Conservation (phyloP, 1,139 yeast species). For the Hemisphaericaspora xylanilytica region DNA sequence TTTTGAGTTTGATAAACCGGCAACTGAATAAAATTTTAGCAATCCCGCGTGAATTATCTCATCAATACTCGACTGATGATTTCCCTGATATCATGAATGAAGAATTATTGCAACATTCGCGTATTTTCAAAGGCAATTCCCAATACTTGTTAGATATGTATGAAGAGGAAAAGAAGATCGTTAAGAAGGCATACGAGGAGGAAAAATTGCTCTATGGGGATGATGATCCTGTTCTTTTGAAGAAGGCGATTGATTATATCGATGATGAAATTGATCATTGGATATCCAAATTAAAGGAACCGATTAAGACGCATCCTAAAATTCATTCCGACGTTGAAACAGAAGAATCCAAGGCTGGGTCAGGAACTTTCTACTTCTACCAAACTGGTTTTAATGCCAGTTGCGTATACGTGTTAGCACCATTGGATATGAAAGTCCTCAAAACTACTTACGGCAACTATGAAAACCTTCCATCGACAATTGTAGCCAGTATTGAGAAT, state of each 20-base stretch:
- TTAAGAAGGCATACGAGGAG: slow-evolving; percentile 47
- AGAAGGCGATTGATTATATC: slow-evolving; percentile 57
- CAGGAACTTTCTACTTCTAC: slow-evolving; percentile 36
- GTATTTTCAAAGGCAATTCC: slow-evolving; percentile 65
- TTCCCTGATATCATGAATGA: slow-evolving; percentile 26
- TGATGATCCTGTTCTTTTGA: slow-evolving; percentile 58
- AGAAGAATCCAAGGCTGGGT: neutral
- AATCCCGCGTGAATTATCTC: slow-evolving; percentile 49
- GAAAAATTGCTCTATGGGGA: slow-evolving; percentile 55
- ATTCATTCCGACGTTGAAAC: too few species aligned
- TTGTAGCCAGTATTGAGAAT: slow-evolving; percentile 66
- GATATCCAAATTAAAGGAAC: slow-evolving; percentile 21
- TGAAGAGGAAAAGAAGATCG: slow-evolving; percentile 52
- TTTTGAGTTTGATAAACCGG: slow-evolving; percentile 69
- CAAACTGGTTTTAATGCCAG: slow-evolving; percentile 73
- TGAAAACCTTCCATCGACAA: slow-evolving; percentile 60
- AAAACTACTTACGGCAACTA: slow-evolving; percentile 61
- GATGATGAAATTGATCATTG: slow-evolving; percentile 41
- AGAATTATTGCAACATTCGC: slow-evolving; percentile 33
- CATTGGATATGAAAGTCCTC: slow-evolving; percentile 75
- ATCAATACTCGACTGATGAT: slow-evolving; percentile 18
- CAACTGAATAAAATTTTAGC: slow-evolving; percentile 61
- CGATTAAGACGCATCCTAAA: too few species aligned
- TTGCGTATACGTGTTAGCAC: slow-evolving; percentile 66
- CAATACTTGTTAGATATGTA: slow-evolving; percentile 53